These are phyloP conservation scores for Nepenthes gracilis DNA, from an alignment of 148 eudicot genomes.

Conservation along the genomic window DNA sequence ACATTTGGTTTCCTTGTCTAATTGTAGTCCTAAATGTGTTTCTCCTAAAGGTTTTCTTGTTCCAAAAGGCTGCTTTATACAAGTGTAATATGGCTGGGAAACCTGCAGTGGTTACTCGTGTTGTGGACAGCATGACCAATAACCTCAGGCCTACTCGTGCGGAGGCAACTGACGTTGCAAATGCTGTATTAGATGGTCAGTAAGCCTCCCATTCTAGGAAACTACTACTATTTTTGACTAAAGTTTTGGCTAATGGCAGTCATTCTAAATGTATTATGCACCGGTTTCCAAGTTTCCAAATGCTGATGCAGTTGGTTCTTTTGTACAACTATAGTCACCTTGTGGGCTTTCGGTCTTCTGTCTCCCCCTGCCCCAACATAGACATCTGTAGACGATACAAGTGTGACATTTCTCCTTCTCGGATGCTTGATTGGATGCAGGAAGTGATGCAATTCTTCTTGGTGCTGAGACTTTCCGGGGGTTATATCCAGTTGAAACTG, in stretches of 20 bases:
- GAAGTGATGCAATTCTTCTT: slow-evolving; percentile 93
- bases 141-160: slow-evolving; percentile 98
- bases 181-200: slow-evolving; percentile 91
- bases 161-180: slow-evolving; percentile 99
- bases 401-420: neutral
- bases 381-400: no score
- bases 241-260: neutral
- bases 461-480: slow-evolving; percentile 97
- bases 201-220: neutral
- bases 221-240: no score
- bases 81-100: slow-evolving; percentile 96
- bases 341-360: no score
- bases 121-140: slow-evolving; percentile 97
- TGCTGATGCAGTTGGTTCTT: no score
- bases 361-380: no score
- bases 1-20: neutral
- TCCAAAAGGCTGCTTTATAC: slow-evolving; percentile 90
- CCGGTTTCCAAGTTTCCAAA: no score
- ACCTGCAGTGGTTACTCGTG: slow-evolving; percentile 96
- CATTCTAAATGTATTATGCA: slow-evolving; percentile 4
- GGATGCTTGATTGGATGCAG: slow-evolving; percentile 24
- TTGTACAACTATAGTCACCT: no score
- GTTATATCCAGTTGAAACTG: slow-evolving; percentile 80
- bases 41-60: slow-evolving; percentile 68
- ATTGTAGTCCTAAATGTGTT: slow-evolving; percentile 1